Evolutionary conservation across 2,329 filamentous ascomycete genomes (phyloP), one percentile per base, ranked within the genome.

Genomic region (Xylaria digitata): DNA sequence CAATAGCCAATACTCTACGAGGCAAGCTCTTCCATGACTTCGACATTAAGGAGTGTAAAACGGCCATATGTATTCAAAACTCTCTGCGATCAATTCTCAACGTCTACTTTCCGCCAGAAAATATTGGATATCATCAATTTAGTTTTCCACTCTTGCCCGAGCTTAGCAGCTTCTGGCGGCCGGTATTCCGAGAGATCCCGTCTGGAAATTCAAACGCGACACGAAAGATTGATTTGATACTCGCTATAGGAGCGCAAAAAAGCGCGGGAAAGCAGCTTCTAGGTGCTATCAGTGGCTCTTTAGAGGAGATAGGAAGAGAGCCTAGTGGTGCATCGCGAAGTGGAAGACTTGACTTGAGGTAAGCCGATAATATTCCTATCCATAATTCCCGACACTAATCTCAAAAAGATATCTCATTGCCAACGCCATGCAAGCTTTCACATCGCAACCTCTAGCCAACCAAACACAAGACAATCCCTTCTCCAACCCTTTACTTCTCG

Each of bases 331-430:
- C 81, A 9, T 85, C 81, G 19, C 82, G 84, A 45, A 87, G 84
- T 65, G 87, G 85, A 17, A 82, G 84, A 43, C 75, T 90, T n/a
- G 86, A 90, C 72, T 79, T 90, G 34, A 83, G 86, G 86, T 89
- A 79, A 66, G 81, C 72, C 56, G 1, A 34, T 46, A 4, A 59
- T 58, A 50, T 8, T 19, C 13, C 8, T 30, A 21, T 23, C 11
- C 13, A 34, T 53, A 40, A n/a, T 48, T 46, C n/a, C 6, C 13
- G 32, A 32, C 55, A 45, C 63, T 72, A 55, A 71, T 52, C 11
- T 17, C 49, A 0, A 3, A 15, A 46, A 89, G 87, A 68, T 89
- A 87, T 70, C 80, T 90, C 56, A 84, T 89, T 61, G 84, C 84
- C 70, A 88, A 84, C 69, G 86, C 85, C 4, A 87, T 90, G 83